Conservation (phyloP, 2,329 filamentous ascomycete species). For the Alternaria solani region DNA sequence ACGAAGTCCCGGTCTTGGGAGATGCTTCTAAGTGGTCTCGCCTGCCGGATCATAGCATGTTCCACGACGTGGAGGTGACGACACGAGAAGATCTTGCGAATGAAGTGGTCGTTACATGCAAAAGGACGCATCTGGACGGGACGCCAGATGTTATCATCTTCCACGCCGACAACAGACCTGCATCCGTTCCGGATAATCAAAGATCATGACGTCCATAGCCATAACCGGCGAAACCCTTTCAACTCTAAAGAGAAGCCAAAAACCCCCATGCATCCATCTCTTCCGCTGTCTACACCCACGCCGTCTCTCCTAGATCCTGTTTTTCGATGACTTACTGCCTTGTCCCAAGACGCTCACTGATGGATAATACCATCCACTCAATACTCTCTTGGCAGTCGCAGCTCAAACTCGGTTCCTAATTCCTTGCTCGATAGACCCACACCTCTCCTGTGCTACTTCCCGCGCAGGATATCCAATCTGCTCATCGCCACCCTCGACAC, state of each 20-base stretch:
- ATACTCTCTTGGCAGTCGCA: background rate
- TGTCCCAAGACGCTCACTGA: background rate
- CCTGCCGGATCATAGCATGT: conserved; percentile 5
- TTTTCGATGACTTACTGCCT: background rate
- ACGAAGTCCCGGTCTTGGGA: background rate
- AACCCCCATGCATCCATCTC: too few relatives aligned
- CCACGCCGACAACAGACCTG: background rate
- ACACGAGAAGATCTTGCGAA: background rate
- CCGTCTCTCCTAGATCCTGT: too few relatives aligned
- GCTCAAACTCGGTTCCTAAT: background rate
- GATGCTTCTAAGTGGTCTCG: background rate
- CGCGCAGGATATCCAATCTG: too few relatives aligned
- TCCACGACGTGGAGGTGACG: conserved; percentile 3
- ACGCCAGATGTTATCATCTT: background rate
- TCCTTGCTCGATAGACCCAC: background rate
- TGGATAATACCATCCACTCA: background rate
- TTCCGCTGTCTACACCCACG: too few relatives aligned
- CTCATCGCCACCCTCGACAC: too few relatives aligned
- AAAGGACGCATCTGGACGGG: background rate
- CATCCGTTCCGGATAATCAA: background rate
- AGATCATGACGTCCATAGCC: background rate
- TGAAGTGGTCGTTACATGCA: conserved; percentile 6
- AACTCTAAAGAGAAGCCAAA: too few relatives aligned
- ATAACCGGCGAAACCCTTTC: background rate
- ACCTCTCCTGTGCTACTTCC: too few relatives aligned